These are phyloP conservation scores for Monosporascus sp. DNA, from an alignment of 2,329 filamentous ascomycete species.

Conservation along the genomic window DNA sequence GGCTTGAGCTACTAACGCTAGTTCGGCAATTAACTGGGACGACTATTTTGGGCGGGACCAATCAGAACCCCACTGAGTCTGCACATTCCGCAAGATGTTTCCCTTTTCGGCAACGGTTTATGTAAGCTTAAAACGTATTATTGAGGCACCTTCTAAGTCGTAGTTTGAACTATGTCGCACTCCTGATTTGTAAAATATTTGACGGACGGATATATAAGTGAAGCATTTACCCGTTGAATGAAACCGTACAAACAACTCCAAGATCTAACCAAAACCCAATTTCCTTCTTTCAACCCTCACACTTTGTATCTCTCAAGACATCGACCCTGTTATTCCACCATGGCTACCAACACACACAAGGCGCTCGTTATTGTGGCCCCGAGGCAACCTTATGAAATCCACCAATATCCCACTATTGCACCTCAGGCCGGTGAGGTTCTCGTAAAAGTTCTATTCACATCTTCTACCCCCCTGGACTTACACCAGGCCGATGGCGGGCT, in stretches of 20 bases:
- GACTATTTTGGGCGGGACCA: background rate
- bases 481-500: slow-evolving; percentile 58
- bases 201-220: background rate
- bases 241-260: no score
- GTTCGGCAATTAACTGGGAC: no score
- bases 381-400: slow-evolving; percentile 20
- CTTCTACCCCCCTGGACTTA: slow-evolving; percentile 56
- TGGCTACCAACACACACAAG: slow-evolving; percentile 18
- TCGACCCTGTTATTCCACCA: background rate
- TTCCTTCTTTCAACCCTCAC: background rate
- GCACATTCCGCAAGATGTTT: background rate
- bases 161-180: background rate
- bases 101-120: background rate
- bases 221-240: no score
- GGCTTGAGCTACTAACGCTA: no score
- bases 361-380: slow-evolving; percentile 22
- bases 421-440: slow-evolving; percentile 44
- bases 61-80: background rate
- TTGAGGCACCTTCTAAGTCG: background rate
- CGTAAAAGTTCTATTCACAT: slow-evolving; percentile 51
- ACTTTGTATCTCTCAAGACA: background rate
- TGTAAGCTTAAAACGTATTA: background rate
- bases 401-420: slow-evolving; percentile 16
- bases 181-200: background rate
- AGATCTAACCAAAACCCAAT: background rate